A percentile compares a stretch with the other conserved stretches of the same genome.
Conservation (phyloP, 2,329 filamentous ascomycete genomes). For the Fusarium paranaense region DNA sequence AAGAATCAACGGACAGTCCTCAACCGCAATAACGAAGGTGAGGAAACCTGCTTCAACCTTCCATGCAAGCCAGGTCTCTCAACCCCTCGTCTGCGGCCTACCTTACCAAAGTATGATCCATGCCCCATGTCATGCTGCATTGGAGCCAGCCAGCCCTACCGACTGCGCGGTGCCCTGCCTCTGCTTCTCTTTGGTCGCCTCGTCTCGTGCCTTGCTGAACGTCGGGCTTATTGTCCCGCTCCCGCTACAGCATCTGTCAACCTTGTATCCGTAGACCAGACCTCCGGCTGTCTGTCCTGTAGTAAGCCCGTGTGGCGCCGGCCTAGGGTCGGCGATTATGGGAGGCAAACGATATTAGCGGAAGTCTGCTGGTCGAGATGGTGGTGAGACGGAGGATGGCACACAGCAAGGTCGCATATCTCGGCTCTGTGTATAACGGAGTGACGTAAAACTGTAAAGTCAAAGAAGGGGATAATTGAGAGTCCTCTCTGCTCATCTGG, state of each 20-base stretch:
- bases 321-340: conserved; percentile 31
- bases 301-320: conserved; percentile 27
- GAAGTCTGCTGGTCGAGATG: conserved; percentile 2
- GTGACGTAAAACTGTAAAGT: conserved; percentile 1
- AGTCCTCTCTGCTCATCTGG: background rate
- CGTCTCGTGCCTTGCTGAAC: conserved; percentile 20
- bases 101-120: conserved; percentile 14
- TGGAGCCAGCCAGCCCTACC: background rate
- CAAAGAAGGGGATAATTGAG: background rate
- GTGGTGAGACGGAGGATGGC: background rate
- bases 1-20: background rate
- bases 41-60: conserved; percentile 7
- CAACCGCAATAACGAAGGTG: background rate
- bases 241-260: conserved; percentile 24
- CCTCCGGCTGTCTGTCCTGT: background rate
- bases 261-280: conserved; percentile 11
- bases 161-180: conserved; percentile 1
- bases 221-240: conserved; percentile 5
- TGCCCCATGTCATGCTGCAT: conserved; percentile 17
- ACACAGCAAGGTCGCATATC: background rate
- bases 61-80: conserved; percentile 19
- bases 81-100: conserved; percentile 16
- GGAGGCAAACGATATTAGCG: conserved; percentile 7
- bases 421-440: background rate
- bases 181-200: background rate